Percentiles rank a stretch among this genome's conserved stretches.
Conservation (phyloP, 352 stramenopile species). For the Globisporangium mamillatum region DNA sequence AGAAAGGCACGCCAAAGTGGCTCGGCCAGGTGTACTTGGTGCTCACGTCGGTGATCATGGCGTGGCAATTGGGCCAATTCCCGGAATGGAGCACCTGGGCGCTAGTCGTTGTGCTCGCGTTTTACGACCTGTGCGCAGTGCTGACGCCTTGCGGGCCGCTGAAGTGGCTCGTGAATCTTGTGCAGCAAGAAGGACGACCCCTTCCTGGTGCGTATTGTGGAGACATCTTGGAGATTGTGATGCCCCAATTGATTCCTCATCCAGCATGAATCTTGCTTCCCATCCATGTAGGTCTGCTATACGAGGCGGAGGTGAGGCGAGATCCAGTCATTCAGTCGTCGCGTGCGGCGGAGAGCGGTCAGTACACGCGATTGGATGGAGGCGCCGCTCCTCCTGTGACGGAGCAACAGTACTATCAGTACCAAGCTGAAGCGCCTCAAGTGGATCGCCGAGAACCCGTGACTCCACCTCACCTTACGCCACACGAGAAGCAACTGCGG, state of each 20-base stretch:
- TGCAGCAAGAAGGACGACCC: constrained; percentile 87
- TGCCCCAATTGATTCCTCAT: background rate
- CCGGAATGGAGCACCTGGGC: constrained; percentile 93
- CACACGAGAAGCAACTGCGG: constrained; percentile 29
- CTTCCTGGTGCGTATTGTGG: constrained; percentile 71
- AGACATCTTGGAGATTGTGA: background rate
- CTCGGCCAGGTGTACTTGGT: constrained; percentile 95
- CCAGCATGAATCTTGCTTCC: too few species aligned
- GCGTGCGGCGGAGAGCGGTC: constrained; percentile 11
- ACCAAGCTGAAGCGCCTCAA: constrained; percentile 34
- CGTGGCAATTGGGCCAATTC: constrained; percentile 97
- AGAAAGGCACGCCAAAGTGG: constrained; percentile 75
- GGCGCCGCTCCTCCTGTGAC: constrained; percentile 11
- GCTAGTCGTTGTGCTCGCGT: constrained; percentile 92
- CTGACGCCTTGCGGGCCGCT: constrained; percentile 98
- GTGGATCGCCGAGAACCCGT: constrained; percentile 6
- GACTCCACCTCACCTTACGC: constrained; percentile 61
- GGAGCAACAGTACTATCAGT: constrained; percentile 73
- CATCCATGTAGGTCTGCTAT: constrained; percentile 48
- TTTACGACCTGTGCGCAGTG: constrained; percentile 99
- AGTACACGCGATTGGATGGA: constrained; percentile 6
- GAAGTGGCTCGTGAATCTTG: constrained; percentile 94
- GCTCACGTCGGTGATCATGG: constrained; percentile 96
- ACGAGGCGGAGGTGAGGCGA: constrained; percentile 64
- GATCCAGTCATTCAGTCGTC: constrained; percentile 24